A percentile compares a stretch with the other conserved stretches of the same genome.
phyloP scores from a whole-genome alignment of 2,329 filamentous ascomycete species.

The Chalaropsis ovoidea region DNA sequence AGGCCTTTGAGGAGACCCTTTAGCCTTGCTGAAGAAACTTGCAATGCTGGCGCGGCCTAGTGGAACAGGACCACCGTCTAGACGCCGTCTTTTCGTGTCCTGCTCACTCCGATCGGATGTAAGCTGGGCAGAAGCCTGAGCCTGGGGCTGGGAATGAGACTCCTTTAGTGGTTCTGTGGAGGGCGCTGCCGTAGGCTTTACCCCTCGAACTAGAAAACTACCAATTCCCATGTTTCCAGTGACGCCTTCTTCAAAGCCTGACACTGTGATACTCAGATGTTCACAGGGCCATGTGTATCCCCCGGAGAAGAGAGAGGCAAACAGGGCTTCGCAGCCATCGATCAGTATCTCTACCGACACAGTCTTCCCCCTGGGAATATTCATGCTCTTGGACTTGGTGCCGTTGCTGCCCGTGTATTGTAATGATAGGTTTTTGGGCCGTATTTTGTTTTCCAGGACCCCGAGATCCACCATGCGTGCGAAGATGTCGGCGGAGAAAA shows the following conservation, averaged over 20 bases:
- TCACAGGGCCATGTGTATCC: constrained; percentile 72
- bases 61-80: neutral
- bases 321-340: constrained; percentile 30
- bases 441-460: constrained; percentile 72
- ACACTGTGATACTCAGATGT: constrained; percentile 80
- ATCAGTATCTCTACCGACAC: constrained; percentile 51
- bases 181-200: neutral
- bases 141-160: neutral
- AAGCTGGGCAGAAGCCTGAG: neutral
- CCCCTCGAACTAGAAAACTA: constrained; percentile 64
- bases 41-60: neutral
- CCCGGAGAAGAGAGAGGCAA: constrained; percentile 68
- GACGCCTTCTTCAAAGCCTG: constrained; percentile 83
- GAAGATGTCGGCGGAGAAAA: constrained; percentile 87
- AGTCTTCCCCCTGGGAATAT: constrained; percentile 64
- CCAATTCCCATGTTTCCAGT: constrained; percentile 78
- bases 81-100: constrained; percentile 11
- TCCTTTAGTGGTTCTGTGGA: neutral
- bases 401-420: constrained; percentile 68
- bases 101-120: constrained; percentile 10
- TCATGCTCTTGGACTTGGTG: constrained; percentile 61
- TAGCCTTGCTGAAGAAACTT: constrained; percentile 19
- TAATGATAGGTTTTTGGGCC: constrained; percentile 75
- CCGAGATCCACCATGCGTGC: constrained; percentile 83
- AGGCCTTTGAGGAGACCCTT: neutral